A percentile compares a stretch with the other conserved stretches of the same genome.
phyloP scores from a whole-genome alignment of 1,284 basidiomycete genomes.

The Leccinum variabile region DNA sequence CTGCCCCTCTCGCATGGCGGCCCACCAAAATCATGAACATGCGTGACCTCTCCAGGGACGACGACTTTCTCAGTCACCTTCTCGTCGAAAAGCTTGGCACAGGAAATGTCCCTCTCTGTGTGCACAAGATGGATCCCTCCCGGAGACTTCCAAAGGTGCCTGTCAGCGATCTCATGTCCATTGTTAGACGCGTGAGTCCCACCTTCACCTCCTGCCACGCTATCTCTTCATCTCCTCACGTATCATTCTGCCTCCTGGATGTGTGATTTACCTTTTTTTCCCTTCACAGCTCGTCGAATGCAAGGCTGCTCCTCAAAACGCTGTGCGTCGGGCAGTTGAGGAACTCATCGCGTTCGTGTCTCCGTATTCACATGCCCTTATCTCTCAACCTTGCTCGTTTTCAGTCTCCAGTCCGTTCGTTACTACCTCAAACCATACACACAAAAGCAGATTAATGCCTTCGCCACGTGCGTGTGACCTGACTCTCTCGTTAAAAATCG shows the following conservation, averaged over 20 bases:
- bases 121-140: conserved; percentile 82
- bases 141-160: conserved; percentile 72
- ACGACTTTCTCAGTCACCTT: conserved; percentile 83
- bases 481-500: conserved; percentile 25
- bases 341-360: conserved; percentile 66
- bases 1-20: conserved; percentile 54
- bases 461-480: conserved; percentile 71
- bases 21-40: conserved; percentile 85
- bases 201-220: conserved; percentile 28
- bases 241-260: conserved; percentile 15
- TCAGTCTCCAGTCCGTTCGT: conserved; percentile 66
- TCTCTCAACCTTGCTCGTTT: conserved; percentile 24
- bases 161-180: conserved; percentile 59
- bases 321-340: conserved; percentile 68
- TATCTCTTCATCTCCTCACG: conserved; percentile 30
- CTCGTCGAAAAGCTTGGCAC: conserved; percentile 84
- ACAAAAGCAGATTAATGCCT: conserved; percentile 82
- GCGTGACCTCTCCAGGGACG: conserved; percentile 80
- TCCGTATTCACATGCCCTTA: conserved; percentile 9
- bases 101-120: conserved; percentile 68
- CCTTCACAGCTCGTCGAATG: conserved; percentile 54
- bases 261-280: conserved; percentile 9
- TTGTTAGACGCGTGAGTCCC: conserved; percentile 72
- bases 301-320: conserved; percentile 53
- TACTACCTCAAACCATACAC: conserved; percentile 71